Percentiles rank a stretch among this genome's conserved stretches.
Evolutionary conservation across 257 asterid species (phyloP).

Genomic region (Fraxinus excelsior): DNA sequence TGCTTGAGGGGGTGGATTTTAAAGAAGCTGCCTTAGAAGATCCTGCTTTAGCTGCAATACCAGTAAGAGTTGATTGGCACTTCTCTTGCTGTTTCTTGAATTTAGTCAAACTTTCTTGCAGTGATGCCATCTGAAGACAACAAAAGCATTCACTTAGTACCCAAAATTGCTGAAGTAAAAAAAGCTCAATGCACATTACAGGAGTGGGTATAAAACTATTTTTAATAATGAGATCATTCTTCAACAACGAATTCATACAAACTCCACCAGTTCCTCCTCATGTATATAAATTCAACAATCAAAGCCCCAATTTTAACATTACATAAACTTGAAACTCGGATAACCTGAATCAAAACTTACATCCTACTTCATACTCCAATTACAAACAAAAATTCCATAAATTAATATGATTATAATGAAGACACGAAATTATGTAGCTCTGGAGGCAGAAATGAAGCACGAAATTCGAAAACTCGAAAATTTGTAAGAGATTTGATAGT

Average conservation of each 20-base stretch:
- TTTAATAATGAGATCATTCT: neutral
- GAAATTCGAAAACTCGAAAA: too few relatives aligned
- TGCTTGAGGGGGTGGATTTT: constrained; percentile 32
- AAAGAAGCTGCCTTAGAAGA: constrained; percentile 45
- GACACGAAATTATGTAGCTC: too few relatives aligned
- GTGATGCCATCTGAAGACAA: constrained; percentile 50
- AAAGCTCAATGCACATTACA: neutral
- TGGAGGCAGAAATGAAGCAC: too few relatives aligned
- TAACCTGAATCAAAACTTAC: too few relatives aligned
- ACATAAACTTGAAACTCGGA: too few relatives aligned
- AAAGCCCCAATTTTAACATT: too few relatives aligned
- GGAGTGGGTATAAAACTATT: neutral
- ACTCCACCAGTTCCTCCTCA: neutral
- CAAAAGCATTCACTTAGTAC: constrained; percentile 12
- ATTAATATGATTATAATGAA: too few relatives aligned
- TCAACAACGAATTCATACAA: neutral
- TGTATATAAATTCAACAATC: neutral
- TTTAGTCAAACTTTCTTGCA: constrained; percentile 51
- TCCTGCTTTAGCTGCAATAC: constrained; percentile 49
- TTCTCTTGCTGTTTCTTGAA: constrained; percentile 74
- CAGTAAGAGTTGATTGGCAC: constrained; percentile 52
- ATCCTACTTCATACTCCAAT: too few relatives aligned
- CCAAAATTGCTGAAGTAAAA: neutral
- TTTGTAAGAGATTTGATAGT: too few relatives aligned
- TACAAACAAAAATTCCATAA: too few relatives aligned